Conservation (phyloP, 2,329 filamentous ascomycete genomes). For the Neocatenulostroma microsporum region DNA sequence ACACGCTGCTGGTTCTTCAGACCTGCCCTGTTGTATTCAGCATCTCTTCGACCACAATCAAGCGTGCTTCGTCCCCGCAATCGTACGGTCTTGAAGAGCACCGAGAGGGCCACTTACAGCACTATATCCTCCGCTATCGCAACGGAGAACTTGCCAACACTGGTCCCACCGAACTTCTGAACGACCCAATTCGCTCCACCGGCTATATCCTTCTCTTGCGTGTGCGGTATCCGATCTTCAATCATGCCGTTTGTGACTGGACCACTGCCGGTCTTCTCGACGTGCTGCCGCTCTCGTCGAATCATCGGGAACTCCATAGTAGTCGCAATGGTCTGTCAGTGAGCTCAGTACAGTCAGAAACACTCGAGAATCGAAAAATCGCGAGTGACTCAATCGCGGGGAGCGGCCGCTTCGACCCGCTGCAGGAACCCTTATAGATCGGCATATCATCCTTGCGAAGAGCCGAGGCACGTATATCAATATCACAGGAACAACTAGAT, state of each 20-base stretch:
- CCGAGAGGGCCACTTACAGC: conserved; percentile 74
- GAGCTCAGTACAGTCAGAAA: too few relatives aligned
- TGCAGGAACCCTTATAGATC: too few relatives aligned
- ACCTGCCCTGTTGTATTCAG: conserved; percentile 34
- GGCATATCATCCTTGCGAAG: too few relatives aligned
- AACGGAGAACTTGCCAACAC: conserved; percentile 83
- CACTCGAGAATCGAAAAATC: too few relatives aligned
- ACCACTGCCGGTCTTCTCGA: conserved; percentile 29
- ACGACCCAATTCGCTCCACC: conserved; percentile 63
- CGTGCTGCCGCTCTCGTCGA: conserved; percentile 4
- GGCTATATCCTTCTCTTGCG: conserved; percentile 41
- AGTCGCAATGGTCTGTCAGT: too few relatives aligned
- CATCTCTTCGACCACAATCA: conserved; percentile 56
- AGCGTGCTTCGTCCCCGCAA: too few relatives aligned
- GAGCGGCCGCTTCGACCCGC: too few relatives aligned
- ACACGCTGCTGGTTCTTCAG: conserved; percentile 67
- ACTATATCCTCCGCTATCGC: conserved; percentile 56
- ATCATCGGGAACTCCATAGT: conserved; percentile 12
- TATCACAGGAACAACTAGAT: too few relatives aligned
- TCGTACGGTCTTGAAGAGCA: too few relatives aligned
- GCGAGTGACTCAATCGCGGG: too few relatives aligned
- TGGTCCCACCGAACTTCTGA: conserved; percentile 93
- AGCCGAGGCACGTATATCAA: too few relatives aligned
- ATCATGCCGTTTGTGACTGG: conserved; percentile 8
- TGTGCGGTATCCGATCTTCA: conserved; percentile 56